phyloP scores from a whole-genome alignment of 1,284 basidiomycete species.

The Ceratobasidium sp. region DNA sequence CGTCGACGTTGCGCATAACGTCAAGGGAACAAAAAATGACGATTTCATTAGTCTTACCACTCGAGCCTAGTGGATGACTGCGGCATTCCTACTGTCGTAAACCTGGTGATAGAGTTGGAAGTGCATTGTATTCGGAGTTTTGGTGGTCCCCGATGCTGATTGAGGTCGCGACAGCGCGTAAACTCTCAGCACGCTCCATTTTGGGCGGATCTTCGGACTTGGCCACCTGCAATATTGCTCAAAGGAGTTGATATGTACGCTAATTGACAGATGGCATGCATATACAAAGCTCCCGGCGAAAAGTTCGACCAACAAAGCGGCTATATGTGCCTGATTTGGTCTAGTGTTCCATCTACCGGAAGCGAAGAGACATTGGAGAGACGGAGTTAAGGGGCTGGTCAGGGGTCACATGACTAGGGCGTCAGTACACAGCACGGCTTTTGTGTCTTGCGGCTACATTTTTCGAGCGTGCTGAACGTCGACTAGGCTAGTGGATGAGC shows the following conservation, averaged over 20 bases:
- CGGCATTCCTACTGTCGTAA: too few relatives aligned
- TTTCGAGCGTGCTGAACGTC: too few relatives aligned
- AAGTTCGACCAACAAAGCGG: conserved; percentile 26
- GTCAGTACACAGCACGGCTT: neutral
- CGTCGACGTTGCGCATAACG: conserved; percentile 3
- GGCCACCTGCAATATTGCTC: neutral
- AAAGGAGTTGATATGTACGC: conserved; percentile 23
- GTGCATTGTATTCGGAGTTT: conserved; percentile 31
- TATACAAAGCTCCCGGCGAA: conserved; percentile 22
- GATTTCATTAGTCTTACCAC: neutral
- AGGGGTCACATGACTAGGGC: conserved; percentile 18
- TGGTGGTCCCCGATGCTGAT: conserved; percentile 30
- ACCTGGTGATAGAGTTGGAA: neutral
- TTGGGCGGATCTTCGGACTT: neutral
- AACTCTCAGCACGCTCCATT: neutral
- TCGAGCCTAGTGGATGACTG: neutral
- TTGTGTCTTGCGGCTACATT: neutral
- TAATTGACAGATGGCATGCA: conserved; percentile 28
- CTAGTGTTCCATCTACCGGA: neutral
- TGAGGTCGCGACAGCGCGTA: neutral
- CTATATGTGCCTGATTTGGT: conserved; percentile 37
- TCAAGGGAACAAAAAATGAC: conserved; percentile 13
- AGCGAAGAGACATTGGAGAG: conserved; percentile 8
- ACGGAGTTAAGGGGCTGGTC: conserved; percentile 21
- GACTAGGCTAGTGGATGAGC: too few relatives aligned